phyloP scores from a whole-genome alignment of 139 green algal genomes.

The Nannochloris sp. region DNA sequence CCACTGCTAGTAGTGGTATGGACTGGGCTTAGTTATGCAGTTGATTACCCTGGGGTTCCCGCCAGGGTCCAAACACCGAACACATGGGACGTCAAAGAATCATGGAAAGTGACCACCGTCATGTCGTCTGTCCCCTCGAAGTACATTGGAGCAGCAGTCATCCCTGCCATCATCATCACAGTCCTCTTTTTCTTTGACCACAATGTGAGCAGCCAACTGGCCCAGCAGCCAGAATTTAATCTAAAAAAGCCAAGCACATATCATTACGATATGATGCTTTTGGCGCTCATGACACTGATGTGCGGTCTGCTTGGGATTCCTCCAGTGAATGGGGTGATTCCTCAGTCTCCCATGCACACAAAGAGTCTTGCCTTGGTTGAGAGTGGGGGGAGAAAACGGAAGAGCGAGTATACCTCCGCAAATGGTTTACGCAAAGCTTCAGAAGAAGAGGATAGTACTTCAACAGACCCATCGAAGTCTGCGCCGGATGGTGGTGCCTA shows the following conservation, averaged over 20 bases:
- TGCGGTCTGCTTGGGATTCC: constrained; percentile 73
- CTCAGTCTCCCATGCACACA: constrained; percentile 80
- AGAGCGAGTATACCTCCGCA: background rate
- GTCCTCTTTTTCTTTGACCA: constrained; percentile 90
- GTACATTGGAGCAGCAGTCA: constrained; percentile 59
- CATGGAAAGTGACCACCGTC: constrained; percentile 26
- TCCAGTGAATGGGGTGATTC: constrained; percentile 80
- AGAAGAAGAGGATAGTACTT: background rate
- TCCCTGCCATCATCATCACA: constrained; percentile 72
- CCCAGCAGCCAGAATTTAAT: constrained; percentile 61
- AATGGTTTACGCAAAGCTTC: background rate
- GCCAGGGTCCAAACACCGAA: constrained; percentile 48
- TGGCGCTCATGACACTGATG: constrained; percentile 48
- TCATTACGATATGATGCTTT: constrained; percentile 70
- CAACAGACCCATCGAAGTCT: background rate
- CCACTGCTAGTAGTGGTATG: constrained; percentile 58
- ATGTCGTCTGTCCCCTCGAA: constrained; percentile 26
- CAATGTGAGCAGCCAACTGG: constrained; percentile 66
- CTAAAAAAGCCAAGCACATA: constrained; percentile 59
- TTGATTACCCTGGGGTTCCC: constrained; percentile 42
- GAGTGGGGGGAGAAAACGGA: background rate
- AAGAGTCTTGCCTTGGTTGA: constrained; percentile 35
- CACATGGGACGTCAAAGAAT: constrained; percentile 46
- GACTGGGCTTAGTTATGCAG: constrained; percentile 50
- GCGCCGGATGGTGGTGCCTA: constrained; percentile 1